Base-by-base conservation (phyloP, 140 eudicot genomes). In the Ambrosia hybrid region DNA sequence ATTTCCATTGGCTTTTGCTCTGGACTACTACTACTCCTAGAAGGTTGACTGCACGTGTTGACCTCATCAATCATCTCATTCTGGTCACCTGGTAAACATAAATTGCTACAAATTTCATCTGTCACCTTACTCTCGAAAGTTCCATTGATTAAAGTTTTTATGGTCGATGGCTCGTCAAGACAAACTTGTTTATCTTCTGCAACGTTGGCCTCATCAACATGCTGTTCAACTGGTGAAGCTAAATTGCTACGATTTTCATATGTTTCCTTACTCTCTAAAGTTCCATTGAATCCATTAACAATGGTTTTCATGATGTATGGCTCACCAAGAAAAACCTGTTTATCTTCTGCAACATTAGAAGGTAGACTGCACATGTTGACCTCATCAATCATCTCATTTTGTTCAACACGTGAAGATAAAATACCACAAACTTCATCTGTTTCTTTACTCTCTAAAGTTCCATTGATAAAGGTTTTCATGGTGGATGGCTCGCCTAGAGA, bases 1-100 rank as follows among this genome's bases (percentile, higher is more conserved):
- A 69, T 39, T 48, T 81, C 81, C 17, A 41, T 79, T 4, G 69
- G 41, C 48, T 74, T 83, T 17, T 52, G 64, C 65, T 45, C 64
- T 12, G 69, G 79, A 70, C 66, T 76, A 55, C 46, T 17, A 11
- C 53, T 11, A 71, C 15, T 67, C 73, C 49, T 62, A 36, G 65
- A 55, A 64, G 73, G 79, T 56, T 64, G 75, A 49, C 67, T 46
- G 48, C 59, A 37, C 4, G 57, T 66, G 30, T 67, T 67, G 60
- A 74, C 43, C 39, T 78, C 69, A 9, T 64, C 73, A 43, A 21
- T 14, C 39, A 75, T 73, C 46, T 67, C 21, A 36, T 30, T 69
- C 36, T 56, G 78, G 9, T 83, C 79, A 46, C 37, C 73, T 5
- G 74, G 37, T 17, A 63, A 77, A 49, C 68, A 57, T 67, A 61